Evolutionary conservation across 148 eudicot genomes (phyloP), one percentile per base, ranked within the genome.

Genomic region (Dysphania ambrosioides): DNA sequence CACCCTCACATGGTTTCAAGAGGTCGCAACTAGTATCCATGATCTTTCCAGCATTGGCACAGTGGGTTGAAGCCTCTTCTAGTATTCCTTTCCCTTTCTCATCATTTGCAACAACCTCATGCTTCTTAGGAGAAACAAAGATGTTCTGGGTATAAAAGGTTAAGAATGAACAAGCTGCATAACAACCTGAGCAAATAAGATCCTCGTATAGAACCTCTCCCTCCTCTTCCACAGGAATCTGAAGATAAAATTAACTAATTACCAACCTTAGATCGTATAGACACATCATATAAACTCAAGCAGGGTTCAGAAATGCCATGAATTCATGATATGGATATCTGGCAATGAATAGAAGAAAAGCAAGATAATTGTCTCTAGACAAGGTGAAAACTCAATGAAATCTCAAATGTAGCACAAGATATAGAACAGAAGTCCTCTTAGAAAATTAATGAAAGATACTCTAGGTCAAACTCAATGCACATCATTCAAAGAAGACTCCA

Each of bases 161-260:
- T 87, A 96, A 81, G 82, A 96, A 92, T 53, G 91, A 86, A 77
- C 89, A 92, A 63, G 77, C 69, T 53, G 53, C 85, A 49, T 95
- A 86, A 79, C 97, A 96, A 30, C 66, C 78, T 65, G 71, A 90
- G 81, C 97, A 96, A 73, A 96, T 87, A 75, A 96, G 87, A 77
- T 96, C 99, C 82, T 92, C 97, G 69, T 88, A 96, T 19, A 87
- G 76, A 19, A 87, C 88, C 82, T 89, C 93, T 62, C 94, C 99
- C 67, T 95, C 97, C 47, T 92, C 94, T 44, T 92, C 92, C 70
- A 85, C 87, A n/a, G 99, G 99, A 78, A 96, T 76, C 99, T 94
- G 85, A 74, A 58, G 71, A 75, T 38, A 27, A 47, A 10, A 13
- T 65, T n/a, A 30, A 58, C 36, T 38, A 56, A 30, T 31, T 57